A percentile compares a stretch with the other conserved stretches of the same genome.
These are phyloP conservation scores for Astraeus odoratus DNA, from an alignment of 768 basidiomycete genomes.

Conservation along the genomic window DNA sequence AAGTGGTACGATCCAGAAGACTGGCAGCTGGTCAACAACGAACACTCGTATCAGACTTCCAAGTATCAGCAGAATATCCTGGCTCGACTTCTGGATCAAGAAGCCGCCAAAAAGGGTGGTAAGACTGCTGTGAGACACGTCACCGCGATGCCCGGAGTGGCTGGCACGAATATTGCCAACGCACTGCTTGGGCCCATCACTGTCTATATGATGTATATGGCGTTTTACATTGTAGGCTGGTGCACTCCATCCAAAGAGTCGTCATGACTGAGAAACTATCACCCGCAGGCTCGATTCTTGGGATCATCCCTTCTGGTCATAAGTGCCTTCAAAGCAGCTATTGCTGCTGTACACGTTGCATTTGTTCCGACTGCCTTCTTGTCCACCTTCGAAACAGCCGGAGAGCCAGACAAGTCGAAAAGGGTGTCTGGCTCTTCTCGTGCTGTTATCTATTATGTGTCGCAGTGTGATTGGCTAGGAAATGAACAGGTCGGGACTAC, in stretches of 20 bases:
- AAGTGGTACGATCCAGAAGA: slow-evolving; percentile 54
- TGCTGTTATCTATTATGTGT: slow-evolving; percentile 38
- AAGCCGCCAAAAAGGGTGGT: slow-evolving; percentile 26
- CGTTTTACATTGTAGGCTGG: slow-evolving; percentile 59
- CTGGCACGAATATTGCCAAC: slow-evolving; percentile 52
- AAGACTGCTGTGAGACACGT: slow-evolving; percentile 40
- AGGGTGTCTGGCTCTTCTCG: slow-evolving; percentile 12
- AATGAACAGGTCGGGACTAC: slow-evolving; percentile 41
- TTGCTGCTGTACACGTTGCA: slow-evolving; percentile 58
- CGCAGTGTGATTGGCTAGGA: slow-evolving; percentile 54
- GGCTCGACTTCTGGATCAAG: slow-evolving; percentile 44
- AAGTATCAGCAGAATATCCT: slow-evolving; percentile 79
- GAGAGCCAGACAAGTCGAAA: slow-evolving; percentile 2
- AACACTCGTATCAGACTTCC: slow-evolving; percentile 58
- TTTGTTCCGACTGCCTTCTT: slow-evolving; percentile 52
- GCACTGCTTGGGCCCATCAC: slow-evolving; percentile 40
- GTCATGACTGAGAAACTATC: slow-evolving; percentile 3
- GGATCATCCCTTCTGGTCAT: slow-evolving; percentile 68
- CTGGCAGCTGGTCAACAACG: slow-evolving; percentile 60
- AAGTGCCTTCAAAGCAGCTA: slow-evolving; percentile 52
- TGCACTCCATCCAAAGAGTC: neutral
- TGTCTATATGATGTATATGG: slow-evolving; percentile 40
- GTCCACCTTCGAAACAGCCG: slow-evolving; percentile 22
- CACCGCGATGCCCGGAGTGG: slow-evolving; percentile 63
- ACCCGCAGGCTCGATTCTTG: slow-evolving; percentile 51